Evolutionary conservation across 768 basidiomycete species (phyloP), one percentile per base, ranked within the genome.

Genomic region (Pleurotus pulmonarius): DNA sequence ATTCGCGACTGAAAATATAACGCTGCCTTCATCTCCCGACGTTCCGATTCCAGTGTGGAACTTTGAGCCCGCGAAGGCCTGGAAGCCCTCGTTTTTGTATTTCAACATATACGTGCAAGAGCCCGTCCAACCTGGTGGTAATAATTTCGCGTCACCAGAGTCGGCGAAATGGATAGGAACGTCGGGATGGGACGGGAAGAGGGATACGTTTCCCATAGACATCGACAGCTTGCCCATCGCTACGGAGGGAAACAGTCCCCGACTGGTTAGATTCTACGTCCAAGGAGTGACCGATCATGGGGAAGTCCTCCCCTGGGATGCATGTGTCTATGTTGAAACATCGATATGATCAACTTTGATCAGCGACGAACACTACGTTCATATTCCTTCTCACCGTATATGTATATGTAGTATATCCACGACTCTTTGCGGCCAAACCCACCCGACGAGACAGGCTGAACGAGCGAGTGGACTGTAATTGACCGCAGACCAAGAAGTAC

Each of bases 261-360:
- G 60, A 29, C 45, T 49, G 64, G 65, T 80, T 12, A 75, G 83
- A 40, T 85, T 87, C 57, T 83, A 79, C 61, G 73, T 90, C 3
- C 86, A 88, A 63, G 88, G 87, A 5, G 79, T 90, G 25, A 83
- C 80, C 1, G 79, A 85, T 56, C 76, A 72, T 5, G 88, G 88
- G 0, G 64, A 70, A 37, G 70, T 78, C n/a, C 59, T 79, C 51
- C 64, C 73, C 45, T 84, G 80, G 80, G 67, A 71, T 12, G 68
- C 67, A 49, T 76, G 73, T 58, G 73, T 74, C 1, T 59, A 34
- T 51, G n/a, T 39, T 37, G 51, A 38, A 15, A 26, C 25, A n/a
- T 1, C n/a, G 22, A 26, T 12, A 38, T 34, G 5, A 25, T 15
- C 15, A 29, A 13, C 13, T 2, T 12, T 13, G 13, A 47, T 25